These are phyloP conservation scores for Botryotinia calthae DNA, from an alignment of 2,329 filamentous ascomycete genomes.

Conservation along the genomic window DNA sequence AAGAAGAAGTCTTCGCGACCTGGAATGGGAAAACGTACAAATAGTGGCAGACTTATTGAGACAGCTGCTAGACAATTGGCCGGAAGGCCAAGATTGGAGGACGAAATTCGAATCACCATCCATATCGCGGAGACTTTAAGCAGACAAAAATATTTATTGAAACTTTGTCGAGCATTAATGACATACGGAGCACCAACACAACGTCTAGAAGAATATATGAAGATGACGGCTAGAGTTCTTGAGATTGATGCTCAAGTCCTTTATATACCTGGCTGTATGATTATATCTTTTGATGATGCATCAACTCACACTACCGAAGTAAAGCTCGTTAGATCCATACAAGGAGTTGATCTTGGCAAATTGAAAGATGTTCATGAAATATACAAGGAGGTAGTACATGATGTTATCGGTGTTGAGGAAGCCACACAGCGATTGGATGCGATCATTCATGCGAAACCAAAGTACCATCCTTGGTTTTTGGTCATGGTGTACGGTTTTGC, in stretches of 20 bases:
- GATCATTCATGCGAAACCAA: constrained; percentile 47
- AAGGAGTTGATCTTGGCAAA: constrained; percentile 72
- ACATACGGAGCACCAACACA: constrained; percentile 87
- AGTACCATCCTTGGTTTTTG: constrained; percentile 50
- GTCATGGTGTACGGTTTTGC: constrained; percentile 71
- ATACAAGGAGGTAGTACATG: constrained; percentile 80
- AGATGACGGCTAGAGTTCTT: constrained; percentile 82
- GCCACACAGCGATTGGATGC: constrained; percentile 61
- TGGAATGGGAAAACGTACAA: constrained; percentile 33
- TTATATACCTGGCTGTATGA: constrained; percentile 90
- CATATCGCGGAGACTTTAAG: constrained; percentile 69
- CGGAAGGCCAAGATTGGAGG: constrained; percentile 36
- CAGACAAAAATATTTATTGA: constrained; percentile 78
- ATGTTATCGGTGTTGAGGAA: constrained; percentile 69
- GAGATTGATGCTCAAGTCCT: constrained; percentile 87
- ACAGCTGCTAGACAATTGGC: constrained; percentile 29
- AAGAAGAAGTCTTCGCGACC: constrained; percentile 28
- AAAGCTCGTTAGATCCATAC: constrained; percentile 65
- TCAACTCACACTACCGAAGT: constrained; percentile 76
- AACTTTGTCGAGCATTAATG: constrained; percentile 85
- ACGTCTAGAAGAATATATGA: constrained; percentile 87
- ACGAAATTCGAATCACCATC: constrained; percentile 49
- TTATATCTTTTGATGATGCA: constrained; percentile 82
- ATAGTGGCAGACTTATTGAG: constrained; percentile 32
- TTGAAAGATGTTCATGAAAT: constrained; percentile 72